Base-by-base conservation (phyloP, 306 rosid genomes). In the Chamaecrista fasciculata region DNA sequence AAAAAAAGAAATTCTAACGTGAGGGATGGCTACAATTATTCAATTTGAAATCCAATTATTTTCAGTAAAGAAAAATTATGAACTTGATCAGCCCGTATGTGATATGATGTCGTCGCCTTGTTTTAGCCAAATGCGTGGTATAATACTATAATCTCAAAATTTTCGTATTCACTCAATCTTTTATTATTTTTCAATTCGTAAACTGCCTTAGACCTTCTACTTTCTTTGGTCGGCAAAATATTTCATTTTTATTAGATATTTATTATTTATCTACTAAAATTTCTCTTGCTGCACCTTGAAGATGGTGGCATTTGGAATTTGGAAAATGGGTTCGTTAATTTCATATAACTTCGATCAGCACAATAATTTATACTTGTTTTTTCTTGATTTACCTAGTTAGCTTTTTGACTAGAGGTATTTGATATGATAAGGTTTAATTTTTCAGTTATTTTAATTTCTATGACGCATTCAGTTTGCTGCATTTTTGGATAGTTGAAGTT, bases 401-500 rank as follows among this genome's bases (percentile, higher is more conserved):
- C 16, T 40, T 40, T 40, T 40, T 2, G 11, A 1, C 12, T 0
- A 11, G 46, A 40, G 12, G 46, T 40, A 40, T 40, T 40, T 40
- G 46, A 11, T 37, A 37, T 40, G 46, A 11, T 37, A 37, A 37
- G 43, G 43, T 37, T 7, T 40, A 40, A 36, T 12, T 37, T 49
- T 68, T 11, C 7, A 48, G 39, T 55, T 64, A 40, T 46, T 40
- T 2, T 31, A 16, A 39, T 51, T 37, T 52, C 11, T n/a, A 11
- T 11, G 7, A 15, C 12, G 15, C 21, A 8, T 8, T 42, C 25
- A 49, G 36, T 11, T 5, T 25, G 9, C 12, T 34, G 2, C 36
- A 26, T 11, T 50, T 31, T 72, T 66, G 43, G 11, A 34, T 58
- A 62, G 42, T 69, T 62, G 11, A 34, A 34, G 19, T 69, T 18